Percentiles rank a stretch among this genome's conserved stretches.
Conservation (phyloP, 371 early-diverging fungal genomes). For the Mucor lusitanicus region DNA sequence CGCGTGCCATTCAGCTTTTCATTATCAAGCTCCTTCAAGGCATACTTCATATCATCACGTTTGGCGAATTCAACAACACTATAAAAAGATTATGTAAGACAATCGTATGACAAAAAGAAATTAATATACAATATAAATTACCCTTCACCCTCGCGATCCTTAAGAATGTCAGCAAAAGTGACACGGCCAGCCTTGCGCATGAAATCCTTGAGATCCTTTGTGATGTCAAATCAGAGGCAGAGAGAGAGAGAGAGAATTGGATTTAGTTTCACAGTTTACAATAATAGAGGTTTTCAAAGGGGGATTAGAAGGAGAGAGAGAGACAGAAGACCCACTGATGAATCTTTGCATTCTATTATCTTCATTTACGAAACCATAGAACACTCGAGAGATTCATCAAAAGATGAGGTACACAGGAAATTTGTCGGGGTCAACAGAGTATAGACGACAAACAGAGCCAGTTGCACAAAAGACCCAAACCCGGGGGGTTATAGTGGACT, state of each 20-base stretch:
- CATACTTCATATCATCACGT: conserved; percentile 79
- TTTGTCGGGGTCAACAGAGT: conserved; percentile 18
- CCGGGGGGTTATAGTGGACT: conserved; percentile 10
- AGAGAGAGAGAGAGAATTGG: conserved; percentile 1
- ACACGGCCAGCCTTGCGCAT: conserved; percentile 93
- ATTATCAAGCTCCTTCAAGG: conserved; percentile 80
- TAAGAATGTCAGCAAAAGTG: conserved; percentile 85
- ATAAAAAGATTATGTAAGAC: conserved; percentile 5
- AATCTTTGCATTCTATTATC: not conserved
- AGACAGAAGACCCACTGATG: not conserved
- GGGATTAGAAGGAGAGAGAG: not conserved
- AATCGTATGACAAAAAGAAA: not conserved
- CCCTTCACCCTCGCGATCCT: conserved; percentile 83
- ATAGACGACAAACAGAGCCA: conserved; percentile 21
- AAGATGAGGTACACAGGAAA: conserved; percentile 9
- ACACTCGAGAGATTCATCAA: not conserved
- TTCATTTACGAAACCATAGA: not conserved
- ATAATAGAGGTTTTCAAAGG: conserved; percentile 4
- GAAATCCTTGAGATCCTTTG: conserved; percentile 91
- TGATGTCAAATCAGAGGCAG: conserved; percentile 5
- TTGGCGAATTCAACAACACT: conserved; percentile 87
- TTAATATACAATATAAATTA: conserved; percentile 24
- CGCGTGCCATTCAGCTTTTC: conserved; percentile 80
- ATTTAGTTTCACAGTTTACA: conserved; percentile 12
- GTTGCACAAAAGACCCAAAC: conserved; percentile 23